These are phyloP conservation scores for Chloromonas sp. DNA, from an alignment of 163 green algal genomes.

Conservation along the genomic window DNA sequence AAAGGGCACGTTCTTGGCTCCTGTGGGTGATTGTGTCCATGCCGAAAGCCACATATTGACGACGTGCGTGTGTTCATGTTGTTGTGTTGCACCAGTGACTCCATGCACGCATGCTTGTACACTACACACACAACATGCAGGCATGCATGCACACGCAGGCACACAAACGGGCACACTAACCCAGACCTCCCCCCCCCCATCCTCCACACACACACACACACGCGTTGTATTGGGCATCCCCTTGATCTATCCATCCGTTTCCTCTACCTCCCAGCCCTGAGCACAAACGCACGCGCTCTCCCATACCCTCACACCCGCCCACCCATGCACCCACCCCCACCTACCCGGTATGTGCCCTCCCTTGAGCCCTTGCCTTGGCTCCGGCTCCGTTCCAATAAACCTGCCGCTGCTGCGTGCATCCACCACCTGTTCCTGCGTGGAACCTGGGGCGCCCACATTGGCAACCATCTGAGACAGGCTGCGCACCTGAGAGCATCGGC, in stretches of 20 bases:
- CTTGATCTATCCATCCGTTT: no score
- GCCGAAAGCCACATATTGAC: neutral
- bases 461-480: slow-evolving; percentile 10
- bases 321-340: neutral
- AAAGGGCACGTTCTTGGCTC: slow-evolving; percentile 78
- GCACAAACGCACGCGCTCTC: no score
- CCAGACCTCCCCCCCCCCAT: no score
- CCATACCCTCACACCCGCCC: neutral
- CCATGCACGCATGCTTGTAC: no score
- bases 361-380: slow-evolving; percentile 73
- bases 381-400: slow-evolving; percentile 69
- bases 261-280: no score
- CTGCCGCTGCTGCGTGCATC: slow-evolving; percentile 50
- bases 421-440: slow-evolving; percentile 23
- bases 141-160: neutral
- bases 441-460: neutral
- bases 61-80: no score
- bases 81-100: no score
- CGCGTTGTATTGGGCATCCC: neutral
- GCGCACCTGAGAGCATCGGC: slow-evolving; percentile 6
- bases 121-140: neutral
- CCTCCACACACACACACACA: slow-evolving; percentile 2
- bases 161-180: neutral
- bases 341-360: slow-evolving; percentile 81
- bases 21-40: slow-evolving; percentile 13